These are phyloP conservation scores for Zizania palustris DNA, from an alignment of 202 grass and related monocot genomes.

Conservation along the genomic window DNA sequence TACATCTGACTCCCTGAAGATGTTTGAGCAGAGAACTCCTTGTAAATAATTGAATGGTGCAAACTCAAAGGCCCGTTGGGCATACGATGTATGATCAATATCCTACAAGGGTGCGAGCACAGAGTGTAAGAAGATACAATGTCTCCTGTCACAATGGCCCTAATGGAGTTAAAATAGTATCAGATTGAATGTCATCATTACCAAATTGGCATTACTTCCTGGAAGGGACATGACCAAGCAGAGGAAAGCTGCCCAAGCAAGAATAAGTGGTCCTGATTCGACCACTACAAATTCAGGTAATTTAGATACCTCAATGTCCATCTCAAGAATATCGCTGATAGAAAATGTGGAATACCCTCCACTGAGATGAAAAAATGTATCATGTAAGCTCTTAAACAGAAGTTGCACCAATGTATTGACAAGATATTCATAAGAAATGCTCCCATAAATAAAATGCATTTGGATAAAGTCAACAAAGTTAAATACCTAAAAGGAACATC, in stretches of 20 bases:
- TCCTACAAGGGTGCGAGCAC: constrained; percentile 67
- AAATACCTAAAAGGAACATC: constrained; percentile 77
- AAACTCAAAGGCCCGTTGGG: constrained; percentile 65
- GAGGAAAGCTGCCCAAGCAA: constrained; percentile 86
- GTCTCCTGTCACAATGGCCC: not conserved
- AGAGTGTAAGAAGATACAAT: constrained; percentile 13
- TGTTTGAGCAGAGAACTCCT: constrained; percentile 63
- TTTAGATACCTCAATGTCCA: constrained; percentile 79
- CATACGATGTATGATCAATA: constrained; percentile 84
- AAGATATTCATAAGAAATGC: not conserved
- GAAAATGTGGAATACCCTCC: constrained; percentile 75
- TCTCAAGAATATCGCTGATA: constrained; percentile 78
- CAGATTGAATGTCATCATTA: constrained; percentile 42
- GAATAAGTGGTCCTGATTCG: constrained; percentile 84
- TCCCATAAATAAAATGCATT: constrained; percentile 15
- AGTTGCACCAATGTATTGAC: constrained; percentile 1
- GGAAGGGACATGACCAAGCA: constrained; percentile 77
- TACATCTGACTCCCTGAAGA: constrained; percentile 87
- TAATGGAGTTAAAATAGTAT: constrained; percentile 13
- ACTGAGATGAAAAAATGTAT: constrained; percentile 57
- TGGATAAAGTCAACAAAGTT: constrained; percentile 32
- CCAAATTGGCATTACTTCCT: constrained; percentile 53
- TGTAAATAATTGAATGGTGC: constrained; percentile 74
- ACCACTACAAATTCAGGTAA: constrained; percentile 57
- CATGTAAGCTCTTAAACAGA: constrained; percentile 25